A percentile compares a stretch with the other conserved stretches of the same genome.
Evolutionary conservation across 106 monocot species (phyloP).

Genomic region (Amphibolis antarctica): DNA sequence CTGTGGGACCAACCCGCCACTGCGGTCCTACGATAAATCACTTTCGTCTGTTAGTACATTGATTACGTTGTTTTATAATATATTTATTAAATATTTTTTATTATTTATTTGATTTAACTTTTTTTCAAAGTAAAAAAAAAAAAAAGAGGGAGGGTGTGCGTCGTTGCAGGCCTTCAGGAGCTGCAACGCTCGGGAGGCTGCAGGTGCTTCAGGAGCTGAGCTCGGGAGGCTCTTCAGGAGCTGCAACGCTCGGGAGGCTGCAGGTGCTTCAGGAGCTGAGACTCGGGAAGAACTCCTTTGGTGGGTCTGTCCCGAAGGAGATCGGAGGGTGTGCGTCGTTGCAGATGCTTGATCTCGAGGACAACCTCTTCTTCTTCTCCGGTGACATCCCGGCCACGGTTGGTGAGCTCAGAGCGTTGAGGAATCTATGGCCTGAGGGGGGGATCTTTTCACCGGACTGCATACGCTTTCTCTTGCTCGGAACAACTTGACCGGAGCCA

Average conservation of each 20-base stretch:
- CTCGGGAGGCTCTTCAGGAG: too few species aligned
- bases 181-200: slow-evolving; percentile 50
- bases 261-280: slow-evolving; percentile 53
- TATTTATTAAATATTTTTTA: too few species aligned
- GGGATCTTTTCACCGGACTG: slow-evolving; percentile 50
- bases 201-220: slow-evolving; percentile 53
- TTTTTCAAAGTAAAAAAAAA: too few species aligned
- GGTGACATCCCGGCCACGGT: slow-evolving; percentile 44
- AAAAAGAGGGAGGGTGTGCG: too few species aligned
- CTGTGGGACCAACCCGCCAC: too few species aligned
- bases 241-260: slow-evolving; percentile 50
- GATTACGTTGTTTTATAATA: too few species aligned
- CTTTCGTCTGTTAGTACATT: too few species aligned
- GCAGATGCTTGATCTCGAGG: slow-evolving; percentile 67
- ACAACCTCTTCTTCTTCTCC: slow-evolving; percentile 49
- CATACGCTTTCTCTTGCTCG: slow-evolving; percentile 35
- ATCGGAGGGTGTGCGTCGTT: slow-evolving; percentile 56
- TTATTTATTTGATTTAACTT: too few species aligned
- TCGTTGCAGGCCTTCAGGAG: too few species aligned
- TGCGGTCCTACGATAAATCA: too few species aligned
- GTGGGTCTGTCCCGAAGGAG: slow-evolving; percentile 47
- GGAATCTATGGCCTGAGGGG: slow-evolving; percentile 48
- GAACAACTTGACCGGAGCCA: slow-evolving; percentile 41
- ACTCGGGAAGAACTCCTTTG: slow-evolving; percentile 37
- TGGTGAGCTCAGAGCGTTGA: slow-evolving; percentile 31